Percentiles rank a stretch among this genome's conserved stretches.
Conservation (phyloP, 192 early-diverging fungal species). For the Linnemannia elongata region DNA sequence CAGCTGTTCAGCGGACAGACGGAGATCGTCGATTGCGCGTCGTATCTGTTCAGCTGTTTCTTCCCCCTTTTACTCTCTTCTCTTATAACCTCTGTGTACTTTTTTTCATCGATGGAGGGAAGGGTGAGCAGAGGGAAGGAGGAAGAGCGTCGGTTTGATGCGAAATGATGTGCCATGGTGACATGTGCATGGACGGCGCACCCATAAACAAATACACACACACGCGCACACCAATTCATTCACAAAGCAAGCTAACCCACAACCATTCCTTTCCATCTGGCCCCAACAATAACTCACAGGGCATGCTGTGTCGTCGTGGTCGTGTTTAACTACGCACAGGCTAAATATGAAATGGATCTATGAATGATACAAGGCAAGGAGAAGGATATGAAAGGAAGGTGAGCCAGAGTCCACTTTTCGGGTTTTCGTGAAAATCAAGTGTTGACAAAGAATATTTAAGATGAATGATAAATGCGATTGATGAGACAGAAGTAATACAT, state of each 20-base stretch:
- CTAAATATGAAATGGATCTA: neutral
- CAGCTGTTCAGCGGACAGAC: slow-evolving; percentile 20
- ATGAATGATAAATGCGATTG: neutral
- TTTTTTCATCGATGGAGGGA: too few species aligned
- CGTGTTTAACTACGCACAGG: neutral
- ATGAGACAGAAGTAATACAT: neutral
- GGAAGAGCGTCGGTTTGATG: neutral
- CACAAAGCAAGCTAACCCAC: neutral
- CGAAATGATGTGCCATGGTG: slow-evolving; percentile 4
- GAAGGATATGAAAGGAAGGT: neutral
- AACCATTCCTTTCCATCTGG: neutral
- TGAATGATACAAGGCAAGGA: neutral
- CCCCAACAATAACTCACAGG: neutral
- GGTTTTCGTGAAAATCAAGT: neutral
- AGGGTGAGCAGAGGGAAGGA: neutral
- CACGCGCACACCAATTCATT: neutral
- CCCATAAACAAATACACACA: neutral
- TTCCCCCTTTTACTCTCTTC: neutral
- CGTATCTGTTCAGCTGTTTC: slow-evolving; percentile 39
- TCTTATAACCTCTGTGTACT: neutral
- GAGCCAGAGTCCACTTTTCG: neutral
- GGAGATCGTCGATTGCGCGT: neutral
- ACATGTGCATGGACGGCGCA: neutral
- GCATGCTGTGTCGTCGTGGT: neutral
- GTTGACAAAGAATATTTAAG: neutral